These are phyloP conservation scores for Ambrosia artemisiifolia DNA, from an alignment of 129 eudicot species.

Conservation along the genomic window DNA sequence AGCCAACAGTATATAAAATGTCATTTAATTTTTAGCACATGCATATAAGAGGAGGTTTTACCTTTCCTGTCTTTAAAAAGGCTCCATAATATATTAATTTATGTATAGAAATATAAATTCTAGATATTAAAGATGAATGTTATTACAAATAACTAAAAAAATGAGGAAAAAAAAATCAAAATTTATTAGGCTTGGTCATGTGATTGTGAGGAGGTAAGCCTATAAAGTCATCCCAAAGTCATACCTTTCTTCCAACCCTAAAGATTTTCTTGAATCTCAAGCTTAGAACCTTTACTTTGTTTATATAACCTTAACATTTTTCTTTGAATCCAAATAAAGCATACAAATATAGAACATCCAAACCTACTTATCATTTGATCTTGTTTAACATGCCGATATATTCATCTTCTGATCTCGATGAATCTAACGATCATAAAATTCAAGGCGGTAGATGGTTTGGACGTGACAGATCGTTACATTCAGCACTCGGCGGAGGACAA, in stretches of 20 bases:
- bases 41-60: too few species aligned
- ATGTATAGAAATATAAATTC: neutral
- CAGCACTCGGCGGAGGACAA: constrained; percentile 70
- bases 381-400: constrained; percentile 54
- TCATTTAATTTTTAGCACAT: too few species aligned
- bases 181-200: constrained; percentile 11
- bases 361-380: neutral
- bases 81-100: too few species aligned
- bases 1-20: too few species aligned
- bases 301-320: constrained; percentile 22
- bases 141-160: neutral
- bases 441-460: constrained; percentile 40
- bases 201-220: constrained; percentile 26
- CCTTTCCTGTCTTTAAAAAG: too few species aligned
- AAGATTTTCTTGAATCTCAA: constrained; percentile 39
- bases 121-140: neutral
- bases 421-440: constrained; percentile 41
- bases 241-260: constrained; percentile 59
- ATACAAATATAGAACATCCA: neutral
- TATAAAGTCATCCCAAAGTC: constrained; percentile 54
- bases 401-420: constrained; percentile 42
- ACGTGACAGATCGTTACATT: constrained; percentile 54
- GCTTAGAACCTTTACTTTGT: constrained; percentile 39
- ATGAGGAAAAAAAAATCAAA: neutral
- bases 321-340: neutral